Conservation (phyloP, 176 grass and related monocot genomes). For the Luzula sylvatica region DNA sequence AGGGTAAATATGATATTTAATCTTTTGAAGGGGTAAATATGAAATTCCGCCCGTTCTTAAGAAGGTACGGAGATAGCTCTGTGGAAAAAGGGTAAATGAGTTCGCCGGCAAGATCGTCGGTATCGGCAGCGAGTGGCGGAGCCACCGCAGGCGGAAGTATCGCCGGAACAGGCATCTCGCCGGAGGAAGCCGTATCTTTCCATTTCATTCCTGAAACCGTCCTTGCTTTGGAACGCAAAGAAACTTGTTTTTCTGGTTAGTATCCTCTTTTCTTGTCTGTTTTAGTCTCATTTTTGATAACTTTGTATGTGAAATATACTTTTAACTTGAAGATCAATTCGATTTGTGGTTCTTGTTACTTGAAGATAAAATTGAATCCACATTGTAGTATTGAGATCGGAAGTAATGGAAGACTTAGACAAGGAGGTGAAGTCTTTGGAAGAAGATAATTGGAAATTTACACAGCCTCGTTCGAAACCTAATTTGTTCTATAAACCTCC, state of each 20-base stretch:
- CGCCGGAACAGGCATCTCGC: constrained; percentile 27
- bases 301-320: neutral
- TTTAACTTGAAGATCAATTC: too few species aligned
- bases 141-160: constrained; percentile 19
- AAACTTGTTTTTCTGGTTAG: constrained; percentile 7
- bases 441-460: constrained; percentile 83
- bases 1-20: too few species aligned
- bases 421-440: constrained; percentile 84
- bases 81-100: too few species aligned
- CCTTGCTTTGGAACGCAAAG: constrained; percentile 30
- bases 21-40: too few species aligned
- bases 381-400: constrained; percentile 52
- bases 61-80: too few species aligned
- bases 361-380: too few species aligned
- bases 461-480: constrained; percentile 65
- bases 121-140: constrained; percentile 60
- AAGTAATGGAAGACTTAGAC: constrained; percentile 69
- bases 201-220: constrained; percentile 74
- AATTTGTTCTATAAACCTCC: constrained; percentile 48
- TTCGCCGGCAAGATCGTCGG: constrained; percentile 78
- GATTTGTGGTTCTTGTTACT: too few species aligned
- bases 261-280: neutral
- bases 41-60: too few species aligned
- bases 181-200: constrained; percentile 45
- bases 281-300: neutral